Evolutionary conservation across 805 yeast species (phyloP).

Genomic region (Schizosaccharomyces pombe): DNA sequence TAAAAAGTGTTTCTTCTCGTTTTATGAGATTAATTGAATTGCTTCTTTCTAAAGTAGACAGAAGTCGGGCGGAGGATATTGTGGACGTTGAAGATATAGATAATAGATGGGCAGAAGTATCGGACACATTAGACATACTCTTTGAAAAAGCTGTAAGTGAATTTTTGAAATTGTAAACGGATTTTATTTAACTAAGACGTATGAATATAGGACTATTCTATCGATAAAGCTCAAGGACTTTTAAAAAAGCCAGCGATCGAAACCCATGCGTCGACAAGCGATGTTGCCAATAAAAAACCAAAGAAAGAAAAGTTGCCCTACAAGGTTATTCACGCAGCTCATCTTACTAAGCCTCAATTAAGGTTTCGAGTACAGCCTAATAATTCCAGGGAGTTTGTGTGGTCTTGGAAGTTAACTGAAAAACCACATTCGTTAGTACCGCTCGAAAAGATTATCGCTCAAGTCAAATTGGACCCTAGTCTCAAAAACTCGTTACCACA

Average conservation of each 20-base stretch:
- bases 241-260: conserved; percentile 1
- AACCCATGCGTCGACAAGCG: not conserved
- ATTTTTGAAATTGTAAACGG: conserved; percentile 10
- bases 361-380: conserved; percentile 36
- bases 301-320: conserved; percentile 17
- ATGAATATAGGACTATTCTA: conserved; percentile 7
- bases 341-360: conserved; percentile 43
- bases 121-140: conserved; percentile 39
- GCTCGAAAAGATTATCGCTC: conserved; percentile 26
- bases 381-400: conserved; percentile 47
- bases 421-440: conserved; percentile 52
- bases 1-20: conserved; percentile 21
- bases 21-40: conserved; percentile 26
- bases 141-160: conserved; percentile 36
- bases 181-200: conserved; percentile 6
- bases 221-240: conserved; percentile 18
- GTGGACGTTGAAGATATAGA: conserved; percentile 23
- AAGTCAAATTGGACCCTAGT: conserved; percentile 12
- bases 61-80: conserved; percentile 13
- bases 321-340: conserved; percentile 9
- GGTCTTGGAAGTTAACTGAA: conserved; percentile 41
- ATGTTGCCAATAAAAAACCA: conserved; percentile 11
- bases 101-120: conserved; percentile 36
- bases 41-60: conserved; percentile 15
- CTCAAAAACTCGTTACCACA: conserved; percentile 13